These are phyloP conservation scores for Sclerotinia subarctica DNA, from an alignment of 2,329 filamentous ascomycete genomes.

Conservation along the genomic window DNA sequence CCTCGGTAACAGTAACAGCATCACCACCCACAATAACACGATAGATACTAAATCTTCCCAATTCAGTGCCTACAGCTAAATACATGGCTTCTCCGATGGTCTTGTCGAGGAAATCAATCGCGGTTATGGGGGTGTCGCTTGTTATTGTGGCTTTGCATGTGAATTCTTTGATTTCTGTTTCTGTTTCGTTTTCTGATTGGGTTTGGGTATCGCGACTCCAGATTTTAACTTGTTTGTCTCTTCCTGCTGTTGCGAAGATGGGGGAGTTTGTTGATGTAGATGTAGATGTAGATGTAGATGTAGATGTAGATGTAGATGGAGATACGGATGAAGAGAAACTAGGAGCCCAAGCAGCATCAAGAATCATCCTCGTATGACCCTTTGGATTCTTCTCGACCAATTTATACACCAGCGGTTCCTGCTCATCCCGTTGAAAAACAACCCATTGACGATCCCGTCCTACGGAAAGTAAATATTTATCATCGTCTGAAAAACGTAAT, in stretches of 20 bases:
- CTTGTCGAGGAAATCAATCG: slow-evolving; percentile 61
- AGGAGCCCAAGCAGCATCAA: slow-evolving; percentile 79
- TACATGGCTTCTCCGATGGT: slow-evolving; percentile 37
- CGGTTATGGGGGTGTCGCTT: slow-evolving; percentile 62
- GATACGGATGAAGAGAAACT: slow-evolving; percentile 28
- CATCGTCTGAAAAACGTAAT: slow-evolving; percentile 74
- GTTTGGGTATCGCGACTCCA: slow-evolving; percentile 48
- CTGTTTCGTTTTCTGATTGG: background rate
- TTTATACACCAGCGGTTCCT: slow-evolving; percentile 47
- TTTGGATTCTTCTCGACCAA: slow-evolving; percentile 69
- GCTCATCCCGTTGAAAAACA: slow-evolving; percentile 60
- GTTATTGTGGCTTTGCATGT: slow-evolving; percentile 47
- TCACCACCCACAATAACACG: background rate
- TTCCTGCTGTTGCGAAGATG: slow-evolving; percentile 80
- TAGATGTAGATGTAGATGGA: slow-evolving; percentile 16
- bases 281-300: slow-evolving; percentile 25
- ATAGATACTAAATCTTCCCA: slow-evolving; percentile 36
- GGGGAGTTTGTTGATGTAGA: background rate
- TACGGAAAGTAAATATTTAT: slow-evolving; percentile 76
- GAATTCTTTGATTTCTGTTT: slow-evolving; percentile 12
- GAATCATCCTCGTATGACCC: slow-evolving; percentile 88
- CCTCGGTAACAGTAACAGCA: slow-evolving; percentile 25
- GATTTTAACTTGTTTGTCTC: slow-evolving; percentile 80
- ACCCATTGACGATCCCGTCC: slow-evolving; percentile 91
- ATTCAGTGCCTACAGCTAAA: slow-evolving; percentile 58